Conservation (phyloP, 345 rosid species). For the Acer negundo region DNA sequence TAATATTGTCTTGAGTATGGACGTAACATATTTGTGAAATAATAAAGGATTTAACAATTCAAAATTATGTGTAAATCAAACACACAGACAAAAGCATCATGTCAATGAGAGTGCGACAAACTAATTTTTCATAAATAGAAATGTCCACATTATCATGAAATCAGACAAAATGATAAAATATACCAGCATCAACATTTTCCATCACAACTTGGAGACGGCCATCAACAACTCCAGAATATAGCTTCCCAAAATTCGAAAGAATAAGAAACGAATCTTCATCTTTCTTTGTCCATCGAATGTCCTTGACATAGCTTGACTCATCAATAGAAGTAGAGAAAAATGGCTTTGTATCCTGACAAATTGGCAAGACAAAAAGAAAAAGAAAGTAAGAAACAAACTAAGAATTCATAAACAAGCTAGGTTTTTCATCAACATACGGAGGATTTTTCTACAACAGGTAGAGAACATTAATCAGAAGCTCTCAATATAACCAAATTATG, state of each 20-base stretch:
- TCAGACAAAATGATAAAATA: constrained; percentile 15
- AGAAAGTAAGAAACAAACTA: neutral
- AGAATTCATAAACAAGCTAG: neutral
- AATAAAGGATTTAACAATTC: neutral
- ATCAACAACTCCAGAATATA: constrained; percentile 58
- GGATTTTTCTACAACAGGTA: neutral
- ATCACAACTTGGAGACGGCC: constrained; percentile 49
- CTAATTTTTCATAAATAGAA: neutral
- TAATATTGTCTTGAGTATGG: neutral
- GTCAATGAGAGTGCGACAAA: constrained; percentile 1
- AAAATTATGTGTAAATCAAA: neutral
- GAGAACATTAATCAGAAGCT: neutral
- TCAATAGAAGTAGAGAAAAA: constrained; percentile 51
- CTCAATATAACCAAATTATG: too few relatives aligned
- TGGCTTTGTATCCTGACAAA: constrained; percentile 55
- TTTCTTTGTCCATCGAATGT: constrained; percentile 68
- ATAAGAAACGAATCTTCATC: constrained; percentile 55
- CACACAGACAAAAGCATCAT: neutral
- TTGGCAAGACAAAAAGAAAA: neutral
- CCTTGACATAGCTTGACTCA: constrained; percentile 61
- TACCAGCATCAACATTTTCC: constrained; percentile 89
- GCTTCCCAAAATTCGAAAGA: constrained; percentile 58
- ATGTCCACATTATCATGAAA: constrained; percentile 7
- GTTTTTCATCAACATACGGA: neutral
- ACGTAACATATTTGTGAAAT: neutral